Evolutionary conservation across 1,284 basidiomycete species (phyloP).

Genomic region (Apiotrichum gamsii): DNA sequence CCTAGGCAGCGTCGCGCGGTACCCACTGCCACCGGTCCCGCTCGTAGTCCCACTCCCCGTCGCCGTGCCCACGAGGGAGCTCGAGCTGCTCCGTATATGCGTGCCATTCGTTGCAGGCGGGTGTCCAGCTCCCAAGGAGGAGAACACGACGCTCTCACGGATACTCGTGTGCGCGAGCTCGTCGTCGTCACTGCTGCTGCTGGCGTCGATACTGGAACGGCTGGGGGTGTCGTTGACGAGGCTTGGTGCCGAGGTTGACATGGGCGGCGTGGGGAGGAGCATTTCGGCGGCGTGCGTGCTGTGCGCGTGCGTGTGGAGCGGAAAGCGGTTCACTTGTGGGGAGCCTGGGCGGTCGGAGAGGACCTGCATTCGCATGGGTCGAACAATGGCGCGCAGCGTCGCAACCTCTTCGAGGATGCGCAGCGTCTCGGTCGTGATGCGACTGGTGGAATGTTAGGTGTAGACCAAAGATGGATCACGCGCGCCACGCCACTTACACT

Average conservation of each 20-base stretch:
- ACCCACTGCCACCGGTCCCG: too few species aligned
- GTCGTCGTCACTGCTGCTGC: slow-evolving; percentile 5
- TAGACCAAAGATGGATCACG: background rate
- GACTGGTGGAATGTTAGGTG: slow-evolving; percentile 16
- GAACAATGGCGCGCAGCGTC: slow-evolving; percentile 63
- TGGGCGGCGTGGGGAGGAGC: slow-evolving; percentile 7
- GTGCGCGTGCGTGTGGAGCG: background rate
- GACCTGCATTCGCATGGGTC: slow-evolving; percentile 64
- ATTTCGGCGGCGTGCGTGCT: too few species aligned
- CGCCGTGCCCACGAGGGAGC: slow-evolving; percentile 11
- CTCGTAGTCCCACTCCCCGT: background rate
- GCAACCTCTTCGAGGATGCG: slow-evolving; percentile 69
- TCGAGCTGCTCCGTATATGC: too few species aligned
- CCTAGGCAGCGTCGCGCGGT: too few species aligned
- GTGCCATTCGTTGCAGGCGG: too few species aligned
- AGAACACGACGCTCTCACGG: slow-evolving; percentile 22
- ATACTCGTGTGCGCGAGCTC: slow-evolving; percentile 8
- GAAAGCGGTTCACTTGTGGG: slow-evolving; percentile 7
- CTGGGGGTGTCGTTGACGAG: slow-evolving; percentile 1
- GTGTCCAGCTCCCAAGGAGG: slow-evolving; percentile 8
- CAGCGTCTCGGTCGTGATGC: slow-evolving; percentile 59
- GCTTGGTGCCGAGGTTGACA: slow-evolving; percentile 1
- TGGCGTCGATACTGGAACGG: too few species aligned
- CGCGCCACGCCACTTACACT: slow-evolving; percentile 21
- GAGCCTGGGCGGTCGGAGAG: slow-evolving; percentile 8